These are phyloP conservation scores for Penicillium goetzii DNA, from an alignment of 495 filamentous ascomycete species.

Conservation along the genomic window DNA sequence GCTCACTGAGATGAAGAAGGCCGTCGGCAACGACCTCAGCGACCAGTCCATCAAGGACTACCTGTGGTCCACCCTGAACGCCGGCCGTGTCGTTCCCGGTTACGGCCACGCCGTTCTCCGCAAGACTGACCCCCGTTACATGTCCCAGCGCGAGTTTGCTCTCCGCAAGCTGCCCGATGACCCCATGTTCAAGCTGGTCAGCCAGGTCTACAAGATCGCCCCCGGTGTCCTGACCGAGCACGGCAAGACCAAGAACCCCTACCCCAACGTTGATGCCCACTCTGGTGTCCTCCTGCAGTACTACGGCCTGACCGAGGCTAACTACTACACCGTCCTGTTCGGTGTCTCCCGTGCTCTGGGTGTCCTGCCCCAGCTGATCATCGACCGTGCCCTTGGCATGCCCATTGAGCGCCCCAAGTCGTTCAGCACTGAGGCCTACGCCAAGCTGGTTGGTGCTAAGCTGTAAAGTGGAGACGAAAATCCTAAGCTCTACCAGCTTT, in stretches of 20 bases:
- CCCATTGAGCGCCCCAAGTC: conserved; percentile 81
- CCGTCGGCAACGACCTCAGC: conserved; percentile 88
- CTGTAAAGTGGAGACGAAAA: conserved; percentile 61
- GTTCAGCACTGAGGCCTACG: conserved; percentile 95
- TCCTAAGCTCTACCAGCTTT: no score
- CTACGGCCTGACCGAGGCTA: conserved; percentile 97
- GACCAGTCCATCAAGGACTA: conserved; percentile 96
- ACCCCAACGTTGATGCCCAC: conserved; percentile 79
- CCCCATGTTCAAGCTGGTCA: conserved; percentile 99
- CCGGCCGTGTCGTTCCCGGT: conserved; percentile 92
- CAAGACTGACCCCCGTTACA: conserved; percentile 99
- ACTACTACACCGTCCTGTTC: conserved; percentile 99
- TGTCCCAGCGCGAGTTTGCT: conserved; percentile 94
- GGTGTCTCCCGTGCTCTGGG: conserved; percentile 97
- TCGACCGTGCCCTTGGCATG: conserved; percentile 91
- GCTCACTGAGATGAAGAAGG: conserved; percentile 98
- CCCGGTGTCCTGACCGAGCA: conserved; percentile 97
- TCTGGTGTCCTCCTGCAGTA: conserved; percentile 98
- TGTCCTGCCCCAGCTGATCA: conserved; percentile 98
- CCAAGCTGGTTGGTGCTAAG: conserved; percentile 89
- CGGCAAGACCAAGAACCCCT: conserved; percentile 98
- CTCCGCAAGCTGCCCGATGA: conserved; percentile 89
- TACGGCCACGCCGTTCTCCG: conserved; percentile 99
- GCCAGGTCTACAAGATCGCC: conserved; percentile 99
- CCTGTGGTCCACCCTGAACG: conserved; percentile 95